These are phyloP conservation scores for Phoenix roebelenii DNA, from an alignment of 176 grass and related monocot genomes.

Conservation along the genomic window DNA sequence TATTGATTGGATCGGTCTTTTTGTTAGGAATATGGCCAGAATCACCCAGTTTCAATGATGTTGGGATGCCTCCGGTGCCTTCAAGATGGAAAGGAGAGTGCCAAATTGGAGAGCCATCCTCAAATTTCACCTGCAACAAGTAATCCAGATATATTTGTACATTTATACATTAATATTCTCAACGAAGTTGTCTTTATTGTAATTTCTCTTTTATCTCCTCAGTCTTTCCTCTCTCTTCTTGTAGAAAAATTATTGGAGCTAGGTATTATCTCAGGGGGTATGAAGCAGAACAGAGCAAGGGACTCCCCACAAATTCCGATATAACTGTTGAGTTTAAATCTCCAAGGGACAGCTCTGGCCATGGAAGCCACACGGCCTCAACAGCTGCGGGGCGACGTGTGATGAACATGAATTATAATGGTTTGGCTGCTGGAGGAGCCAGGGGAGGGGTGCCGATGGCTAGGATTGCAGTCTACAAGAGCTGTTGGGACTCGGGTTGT, in stretches of 20 bases:
- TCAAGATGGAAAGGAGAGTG: constrained; percentile 16
- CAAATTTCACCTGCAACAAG: constrained; percentile 9
- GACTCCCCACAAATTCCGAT: not conserved
- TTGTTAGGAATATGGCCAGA: constrained; percentile 16
- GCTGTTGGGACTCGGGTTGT: constrained; percentile 19
- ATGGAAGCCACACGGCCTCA: constrained; percentile 20
- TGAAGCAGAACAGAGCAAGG: constrained; percentile 3
- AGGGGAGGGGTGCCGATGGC: constrained; percentile 17
- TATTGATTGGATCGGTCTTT: not conserved
- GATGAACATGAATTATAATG: constrained; percentile 19
- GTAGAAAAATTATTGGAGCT: constrained; percentile 21
- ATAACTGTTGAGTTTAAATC: constrained; percentile 13
- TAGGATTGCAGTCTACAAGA: constrained; percentile 24
- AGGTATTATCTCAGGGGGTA: constrained; percentile 16
- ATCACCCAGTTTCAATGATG: constrained; percentile 14
- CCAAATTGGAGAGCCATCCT: constrained; percentile 11
- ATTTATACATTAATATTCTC: not conserved
- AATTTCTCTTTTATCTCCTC: not conserved
- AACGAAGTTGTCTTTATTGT: not conserved
- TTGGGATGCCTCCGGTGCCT: constrained; percentile 11
- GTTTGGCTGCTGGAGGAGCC: constrained; percentile 14
- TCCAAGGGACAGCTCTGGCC: constrained; percentile 20
- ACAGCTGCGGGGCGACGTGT: constrained; percentile 14
- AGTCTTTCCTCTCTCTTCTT: too few relatives aligned
- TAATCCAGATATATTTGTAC: not conserved